Evolutionary conservation across 108 stramenopile species (phyloP), one percentile per base, ranked within the genome.

Genomic region (Skeletonema menzelii): DNA sequence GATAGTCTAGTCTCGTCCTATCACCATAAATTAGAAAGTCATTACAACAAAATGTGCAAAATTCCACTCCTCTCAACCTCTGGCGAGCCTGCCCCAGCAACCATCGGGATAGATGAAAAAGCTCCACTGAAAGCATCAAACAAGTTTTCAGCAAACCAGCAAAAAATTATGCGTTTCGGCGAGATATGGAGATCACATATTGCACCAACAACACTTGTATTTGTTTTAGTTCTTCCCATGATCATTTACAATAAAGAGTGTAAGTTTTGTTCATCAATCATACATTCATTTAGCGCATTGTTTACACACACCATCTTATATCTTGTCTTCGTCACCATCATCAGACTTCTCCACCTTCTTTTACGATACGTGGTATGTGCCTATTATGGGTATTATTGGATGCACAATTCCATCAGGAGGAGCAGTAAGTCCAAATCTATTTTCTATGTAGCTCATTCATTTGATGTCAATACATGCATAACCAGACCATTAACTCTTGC

Each of bases 361-460:
- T 24, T 6, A 26, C 12, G 55, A 65, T 46, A 56, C 64, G 4
- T 65, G 64, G 64, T 65, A 56, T 27, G 64, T 56, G 8, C 64
- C 64, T 22, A 22, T 65, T 6, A 65, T 65, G 64, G 64, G 64
- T 11, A 65, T 65, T 24, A 27, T 65, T 56, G 64, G 55, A 22
- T 65, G 64, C 8, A 56, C 64, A 20, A 65, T 65, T 27, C 64
- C 64, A 20, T 24, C 22, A 0, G 64, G 64, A 11, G 64, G 64
- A 26, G 64, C 64, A 15, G 40, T 42, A n/a, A 42, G 40, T 42
- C n/a, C 15, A 4, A 15, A n/a, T 42, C 38, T 40, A 40, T 40
- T 15, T 42, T 42, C 38, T 40, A 40, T 40, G 38, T 0, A 40
- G 14, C 13, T 15, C 15, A 42, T 15, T 4, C 14, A 42, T 42